A percentile compares a stretch with the other conserved stretches of the same genome.
phyloP scores from a whole-genome alignment of 1,139 yeast genomes.

The Sugiyamaella grinbergsii region DNA sequence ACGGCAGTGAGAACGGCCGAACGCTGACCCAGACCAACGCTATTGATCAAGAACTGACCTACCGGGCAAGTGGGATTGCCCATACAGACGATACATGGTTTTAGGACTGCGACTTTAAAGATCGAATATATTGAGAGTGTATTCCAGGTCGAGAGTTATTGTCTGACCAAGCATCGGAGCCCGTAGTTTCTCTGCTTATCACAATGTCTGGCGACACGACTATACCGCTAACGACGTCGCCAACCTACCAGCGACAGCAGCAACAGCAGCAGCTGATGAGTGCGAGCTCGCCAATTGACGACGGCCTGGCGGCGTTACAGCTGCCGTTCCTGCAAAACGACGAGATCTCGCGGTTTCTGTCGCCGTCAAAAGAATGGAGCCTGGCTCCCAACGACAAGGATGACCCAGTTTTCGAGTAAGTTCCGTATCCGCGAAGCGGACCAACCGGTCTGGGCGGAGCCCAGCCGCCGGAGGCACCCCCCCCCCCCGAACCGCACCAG shows the following conservation, averaged over 20 bases:
- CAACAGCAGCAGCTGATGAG: slow-evolving; percentile 4
- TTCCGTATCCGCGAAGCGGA: slow-evolving; percentile 3
- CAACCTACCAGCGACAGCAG: slow-evolving; percentile 1
- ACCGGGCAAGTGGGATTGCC: no score
- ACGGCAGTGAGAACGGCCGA: no score
- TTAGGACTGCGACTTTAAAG: no score
- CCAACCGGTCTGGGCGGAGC: slow-evolving; percentile 8
- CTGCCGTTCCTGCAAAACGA: slow-evolving; percentile 33
- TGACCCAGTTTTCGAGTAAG: slow-evolving; percentile 27
- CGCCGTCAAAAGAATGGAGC: slow-evolving; percentile 34
- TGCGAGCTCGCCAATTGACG: slow-evolving; percentile 25
- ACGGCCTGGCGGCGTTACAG: slow-evolving; percentile 34
- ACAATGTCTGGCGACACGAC: slow-evolving; percentile 15
- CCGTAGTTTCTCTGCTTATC: not conserved
- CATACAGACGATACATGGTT: no score
- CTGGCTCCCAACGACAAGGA: slow-evolving; percentile 28
- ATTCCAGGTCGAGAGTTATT: not conserved
- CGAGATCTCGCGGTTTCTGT: slow-evolving; percentile 32
- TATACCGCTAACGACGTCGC: not conserved
- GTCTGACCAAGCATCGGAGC: no score
- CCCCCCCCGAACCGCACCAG: not conserved
- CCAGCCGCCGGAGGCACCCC: slow-evolving; percentile 10
- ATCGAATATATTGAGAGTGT: not conserved
- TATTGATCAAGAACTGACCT: no score
- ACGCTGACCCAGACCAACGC: no score